These are phyloP conservation scores for Thecaphora frezii DNA, from an alignment of 1,284 basidiomycete species.

Conservation along the genomic window DNA sequence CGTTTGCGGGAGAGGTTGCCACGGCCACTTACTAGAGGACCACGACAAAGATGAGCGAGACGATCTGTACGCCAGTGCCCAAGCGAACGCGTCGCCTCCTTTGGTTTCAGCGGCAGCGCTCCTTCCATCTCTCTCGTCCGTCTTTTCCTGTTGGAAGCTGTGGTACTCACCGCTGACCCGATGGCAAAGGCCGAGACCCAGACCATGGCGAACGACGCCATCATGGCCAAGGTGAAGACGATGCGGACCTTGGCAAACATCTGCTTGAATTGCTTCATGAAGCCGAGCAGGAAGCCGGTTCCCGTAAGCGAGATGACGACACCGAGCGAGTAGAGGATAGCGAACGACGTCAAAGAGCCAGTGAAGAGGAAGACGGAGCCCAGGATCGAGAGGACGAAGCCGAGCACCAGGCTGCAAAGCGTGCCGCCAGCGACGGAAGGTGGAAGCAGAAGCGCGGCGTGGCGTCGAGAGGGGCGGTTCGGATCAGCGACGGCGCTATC, in stretches of 20 bases:
- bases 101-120: too few species aligned
- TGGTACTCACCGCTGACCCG: conserved; percentile 18
- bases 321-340: conserved; percentile 80
- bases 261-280: conserved; percentile 61
- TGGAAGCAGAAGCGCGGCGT: background rate
- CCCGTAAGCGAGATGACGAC: conserved; percentile 80
- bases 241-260: conserved; percentile 92
- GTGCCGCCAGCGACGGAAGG: conserved; percentile 1
- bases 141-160: too few species aligned
- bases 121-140: too few species aligned
- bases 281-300: conserved; percentile 46
- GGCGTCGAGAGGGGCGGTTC: background rate
- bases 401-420: conserved; percentile 66
- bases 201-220: conserved; percentile 62
- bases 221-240: conserved; percentile 77
- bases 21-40: conserved; percentile 49
- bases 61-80: conserved; percentile 3
- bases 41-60: conserved; percentile 48
- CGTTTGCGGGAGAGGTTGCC: too few species aligned
- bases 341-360: conserved; percentile 73
- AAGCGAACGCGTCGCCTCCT: too few species aligned
- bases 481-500: background rate
- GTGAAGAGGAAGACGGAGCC: conserved; percentile 78
- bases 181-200: conserved; percentile 52
- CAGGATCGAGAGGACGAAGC: conserved; percentile 69